Evolutionary conservation across 495 filamentous ascomycete species (phyloP).

Genomic region (Aspergillus bertholletiae): DNA sequence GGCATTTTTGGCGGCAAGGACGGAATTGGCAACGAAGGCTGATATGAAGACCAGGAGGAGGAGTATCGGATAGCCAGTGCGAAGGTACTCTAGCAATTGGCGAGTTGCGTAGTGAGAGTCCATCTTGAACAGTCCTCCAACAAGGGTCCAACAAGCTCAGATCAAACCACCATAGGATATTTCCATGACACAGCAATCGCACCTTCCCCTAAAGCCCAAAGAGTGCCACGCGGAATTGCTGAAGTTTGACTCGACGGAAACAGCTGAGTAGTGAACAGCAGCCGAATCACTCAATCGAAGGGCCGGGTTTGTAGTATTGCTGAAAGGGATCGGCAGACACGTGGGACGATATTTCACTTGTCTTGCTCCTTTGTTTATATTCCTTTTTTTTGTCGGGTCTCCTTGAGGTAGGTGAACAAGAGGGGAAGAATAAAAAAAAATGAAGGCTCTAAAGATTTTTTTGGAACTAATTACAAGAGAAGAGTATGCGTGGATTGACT

Average conservation of each 20-base stretch:
- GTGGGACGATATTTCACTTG: constrained; percentile 6
- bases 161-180: constrained; percentile 25
- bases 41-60: constrained; percentile 65
- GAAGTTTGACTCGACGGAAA: constrained; percentile 3
- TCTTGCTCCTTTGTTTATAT: constrained; percentile 3
- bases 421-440: constrained; percentile 9
- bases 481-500: constrained; percentile 15
- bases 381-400: not conserved
- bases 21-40: constrained; percentile 60
- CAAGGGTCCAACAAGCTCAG: constrained; percentile 16
- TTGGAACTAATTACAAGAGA: constrained; percentile 13
- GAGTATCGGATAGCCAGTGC: constrained; percentile 63
- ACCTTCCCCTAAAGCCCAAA: constrained; percentile 6
- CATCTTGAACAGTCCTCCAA: constrained; percentile 28
- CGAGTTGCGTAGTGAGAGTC: constrained; percentile 33
- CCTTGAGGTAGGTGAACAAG: constrained; percentile 2
- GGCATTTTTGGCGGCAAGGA: constrained; percentile 48
- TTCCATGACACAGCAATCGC: constrained; percentile 39
- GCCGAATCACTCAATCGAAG: constrained; percentile 6
- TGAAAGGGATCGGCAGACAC: constrained; percentile 16
- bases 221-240: not conserved
- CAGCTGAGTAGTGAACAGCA: constrained; percentile 7
- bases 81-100: constrained; percentile 48
- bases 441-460: not conserved
- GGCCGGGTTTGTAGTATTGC: constrained; percentile 3